Evolutionary conservation across 208 protist species (phyloP).

Genomic region (Acanthamoeba divionensis): DNA sequence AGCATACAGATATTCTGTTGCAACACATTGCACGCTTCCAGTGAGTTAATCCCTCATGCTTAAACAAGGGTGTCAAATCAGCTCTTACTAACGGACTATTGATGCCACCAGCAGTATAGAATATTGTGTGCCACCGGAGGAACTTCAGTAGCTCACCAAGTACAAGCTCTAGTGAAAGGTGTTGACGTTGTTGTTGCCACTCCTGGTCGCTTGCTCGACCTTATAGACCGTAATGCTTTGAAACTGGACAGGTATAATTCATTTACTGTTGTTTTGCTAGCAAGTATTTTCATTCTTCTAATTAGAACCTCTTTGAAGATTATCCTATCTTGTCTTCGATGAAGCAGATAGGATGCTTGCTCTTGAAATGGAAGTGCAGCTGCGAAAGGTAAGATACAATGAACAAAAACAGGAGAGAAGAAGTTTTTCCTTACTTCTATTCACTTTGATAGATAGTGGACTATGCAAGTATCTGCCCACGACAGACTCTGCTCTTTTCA

Average conservation of each 20-base stretch:
- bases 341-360: constrained; percentile 19
- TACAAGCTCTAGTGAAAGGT: neutral
- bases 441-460: neutral
- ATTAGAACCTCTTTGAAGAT: neutral
- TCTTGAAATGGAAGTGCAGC: neutral
- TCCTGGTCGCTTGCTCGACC: constrained; percentile 9
- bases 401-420: neutral
- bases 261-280: neutral
- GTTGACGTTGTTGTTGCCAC: constrained; percentile 28
- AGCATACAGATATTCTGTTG: neutral
- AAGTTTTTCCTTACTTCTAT: neutral
- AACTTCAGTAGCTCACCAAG: neutral
- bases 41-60: too few relatives aligned
- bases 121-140: neutral
- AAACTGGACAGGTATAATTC: neutral
- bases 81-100: neutral
- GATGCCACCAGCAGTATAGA: neutral
- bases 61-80: too few relatives aligned
- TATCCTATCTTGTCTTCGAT: constrained; percentile 31
- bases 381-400: neutral
- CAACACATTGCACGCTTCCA: neutral
- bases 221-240: neutral
- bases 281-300: neutral
- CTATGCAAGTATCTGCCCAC: neutral
- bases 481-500: constrained; percentile 30